These are phyloP conservation scores for Skeletonema potamos DNA, from an alignment of 108 stramenopile species.

Conservation along the genomic window DNA sequence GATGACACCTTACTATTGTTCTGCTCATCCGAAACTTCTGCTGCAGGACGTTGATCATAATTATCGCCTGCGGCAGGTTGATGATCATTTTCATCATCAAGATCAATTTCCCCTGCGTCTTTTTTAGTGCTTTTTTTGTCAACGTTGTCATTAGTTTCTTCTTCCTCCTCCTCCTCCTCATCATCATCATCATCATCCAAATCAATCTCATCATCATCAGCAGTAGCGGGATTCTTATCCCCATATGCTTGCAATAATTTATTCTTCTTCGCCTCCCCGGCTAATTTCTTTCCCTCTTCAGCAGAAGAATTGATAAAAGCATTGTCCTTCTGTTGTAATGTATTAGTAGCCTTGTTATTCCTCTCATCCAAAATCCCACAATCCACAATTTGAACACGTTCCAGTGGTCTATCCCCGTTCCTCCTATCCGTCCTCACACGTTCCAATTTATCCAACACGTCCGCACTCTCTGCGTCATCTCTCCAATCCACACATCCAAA, in stretches of 20 bases:
- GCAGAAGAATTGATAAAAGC: background rate
- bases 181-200: slow-evolving; percentile 46
- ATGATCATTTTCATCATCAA: slow-evolving; percentile 23
- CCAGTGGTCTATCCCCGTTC: slow-evolving; percentile 50
- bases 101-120: slow-evolving; percentile 36
- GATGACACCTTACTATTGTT: slow-evolving; percentile 11
- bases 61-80: slow-evolving; percentile 7
- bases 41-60: slow-evolving; percentile 11
- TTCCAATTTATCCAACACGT: slow-evolving; percentile 77
- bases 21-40: background rate
- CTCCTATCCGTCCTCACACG: slow-evolving; percentile 53
- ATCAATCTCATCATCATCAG: slow-evolving; percentile 50
- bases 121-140: slow-evolving; percentile 17
- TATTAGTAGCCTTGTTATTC: slow-evolving; percentile 18
- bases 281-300: slow-evolving; percentile 21
- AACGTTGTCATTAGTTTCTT: slow-evolving; percentile 22
- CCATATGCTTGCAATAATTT: slow-evolving; percentile 43
- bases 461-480: slow-evolving; percentile 65
- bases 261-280: slow-evolving; percentile 45
- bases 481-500: slow-evolving; percentile 86
- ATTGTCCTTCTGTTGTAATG: slow-evolving; percentile 12
- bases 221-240: slow-evolving; percentile 1
- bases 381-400: slow-evolving; percentile 52
- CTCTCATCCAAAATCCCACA: slow-evolving; percentile 59
- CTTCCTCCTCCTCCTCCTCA: slow-evolving; percentile 18